A percentile compares a stretch with the other conserved stretches of the same genome.
phyloP scores from a whole-genome alignment of 2,329 filamentous ascomycete genomes.

The Chrysoporthe puriensis region DNA sequence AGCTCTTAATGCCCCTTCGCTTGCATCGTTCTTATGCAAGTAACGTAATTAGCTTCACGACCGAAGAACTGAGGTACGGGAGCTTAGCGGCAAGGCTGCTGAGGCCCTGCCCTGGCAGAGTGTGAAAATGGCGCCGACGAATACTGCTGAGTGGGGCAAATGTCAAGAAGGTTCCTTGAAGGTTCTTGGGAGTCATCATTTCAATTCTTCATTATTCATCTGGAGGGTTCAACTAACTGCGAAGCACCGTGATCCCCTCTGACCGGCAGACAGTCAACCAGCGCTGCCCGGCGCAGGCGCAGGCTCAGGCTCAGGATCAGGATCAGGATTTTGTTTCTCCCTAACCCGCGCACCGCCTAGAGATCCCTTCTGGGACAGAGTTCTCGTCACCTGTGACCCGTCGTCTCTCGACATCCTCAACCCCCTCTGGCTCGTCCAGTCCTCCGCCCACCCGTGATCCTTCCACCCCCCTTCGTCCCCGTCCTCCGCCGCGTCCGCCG shows the following conservation, averaged over 20 bases:
- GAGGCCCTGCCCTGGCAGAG: no score
- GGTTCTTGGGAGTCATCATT: not conserved
- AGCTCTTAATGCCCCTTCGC: no score
- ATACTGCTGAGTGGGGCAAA: not conserved
- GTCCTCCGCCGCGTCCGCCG: not conserved
- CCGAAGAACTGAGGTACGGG: no score
- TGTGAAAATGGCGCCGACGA: not conserved
- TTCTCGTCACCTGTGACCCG: not conserved
- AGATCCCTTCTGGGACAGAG: not conserved
- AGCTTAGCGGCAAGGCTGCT: no score
- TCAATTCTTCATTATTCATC: not conserved
- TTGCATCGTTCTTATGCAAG: no score
- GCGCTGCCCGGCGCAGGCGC: not conserved
- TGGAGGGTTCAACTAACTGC: not conserved
- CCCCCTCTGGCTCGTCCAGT: not conserved
- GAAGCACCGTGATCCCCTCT: not conserved
- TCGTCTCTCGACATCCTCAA: not conserved
- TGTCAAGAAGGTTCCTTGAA: not conserved
- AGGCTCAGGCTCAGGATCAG: not conserved
- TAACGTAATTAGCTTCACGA: no score
- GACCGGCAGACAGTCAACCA: no score
- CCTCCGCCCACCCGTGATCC: not conserved
- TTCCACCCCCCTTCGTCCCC: not conserved
- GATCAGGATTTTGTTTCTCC: not conserved
- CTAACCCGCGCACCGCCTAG: not conserved